Evolutionary conservation across 116 monocot species (phyloP), one percentile per base, ranked within the genome.

Genomic region (Iris pallida): DNA sequence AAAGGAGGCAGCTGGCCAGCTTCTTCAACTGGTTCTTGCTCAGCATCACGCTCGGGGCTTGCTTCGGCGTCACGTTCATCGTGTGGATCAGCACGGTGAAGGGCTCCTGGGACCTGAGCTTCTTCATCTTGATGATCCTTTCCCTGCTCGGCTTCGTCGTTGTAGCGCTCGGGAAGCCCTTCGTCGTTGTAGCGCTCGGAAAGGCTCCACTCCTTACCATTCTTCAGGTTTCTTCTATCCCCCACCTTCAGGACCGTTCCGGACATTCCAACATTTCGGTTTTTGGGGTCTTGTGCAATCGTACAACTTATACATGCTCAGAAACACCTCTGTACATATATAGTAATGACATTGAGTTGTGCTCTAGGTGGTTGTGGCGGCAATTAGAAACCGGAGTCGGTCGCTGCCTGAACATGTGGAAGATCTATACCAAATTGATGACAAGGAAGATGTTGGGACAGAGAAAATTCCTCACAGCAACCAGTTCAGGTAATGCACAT

Each of bases 381-480:
- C 75, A 10, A n/a, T 75, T 49, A n/a, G 44, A 46, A 75, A 75
- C 53, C 8, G 58, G 15, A 75, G 67, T 0, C 14, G 59, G 40
- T 7, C 49, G 6, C 7, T 68, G 42, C 48, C 59, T 6, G 48
- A 68, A 42, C 42, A 42, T 19, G 51, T 49, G 10, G 60, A 66
- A 51, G 43, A 60, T 16, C 59, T 75, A 19, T 60, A 67, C 52
- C 67, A 75, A 57, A 53, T 67, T 1, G 52, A 67, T 60, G 60
- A 61, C 30, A 47, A 59, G 13, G 75, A 48, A 42, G 8, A 16
- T 55, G 76, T 57, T 5, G 64, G 17, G 0, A 30, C 30, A 51
- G 76, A 70, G 63, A 76, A 42, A 57, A 63, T 76, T 49, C 64
- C 57, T 64, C 76, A 76, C 41, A 47, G 64, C 8, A 13, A 63